Percentiles rank a stretch among this genome's conserved stretches.
Evolutionary conservation across 805 yeast genomes (phyloP).

Genomic region (Maudiozyma saulgeensis): DNA sequence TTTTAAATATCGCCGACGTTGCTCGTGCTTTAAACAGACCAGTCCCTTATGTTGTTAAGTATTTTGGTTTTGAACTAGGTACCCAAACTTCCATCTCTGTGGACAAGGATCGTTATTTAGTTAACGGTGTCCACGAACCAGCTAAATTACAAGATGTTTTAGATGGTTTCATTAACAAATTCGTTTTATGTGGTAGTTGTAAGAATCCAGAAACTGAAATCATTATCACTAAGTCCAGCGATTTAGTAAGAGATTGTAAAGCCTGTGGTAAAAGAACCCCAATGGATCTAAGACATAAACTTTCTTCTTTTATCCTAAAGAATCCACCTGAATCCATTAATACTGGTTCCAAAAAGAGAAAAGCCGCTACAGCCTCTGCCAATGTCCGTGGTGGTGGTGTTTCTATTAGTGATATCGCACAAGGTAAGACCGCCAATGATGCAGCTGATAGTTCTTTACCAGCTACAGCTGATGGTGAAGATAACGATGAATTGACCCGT

Average conservation of each 20-base stretch:
- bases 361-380: conserved; percentile 82
- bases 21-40: conserved; percentile 94
- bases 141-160: conserved; percentile 83
- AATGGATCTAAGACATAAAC: conserved; percentile 78
- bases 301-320: conserved; percentile 78
- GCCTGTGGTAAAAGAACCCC: conserved; percentile 91
- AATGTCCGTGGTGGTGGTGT: conserved; percentile 83
- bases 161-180: conserved; percentile 89
- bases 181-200: conserved; percentile 89
- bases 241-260: conserved; percentile 84
- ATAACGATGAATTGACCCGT: conserved; percentile 66
- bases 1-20: conserved; percentile 82
- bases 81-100: conserved; percentile 86
- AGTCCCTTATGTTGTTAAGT: conserved; percentile 82
- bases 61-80: conserved; percentile 93
- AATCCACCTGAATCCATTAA: conserved; percentile 69
- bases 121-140: conserved; percentile 91
- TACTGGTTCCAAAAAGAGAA: conserved; percentile 44
- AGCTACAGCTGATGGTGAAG: conserved; percentile 45
- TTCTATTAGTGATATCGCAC: conserved; percentile 70
- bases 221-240: conserved; percentile 55
- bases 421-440: conserved; percentile 32
- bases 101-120: conserved; percentile 74
- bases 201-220: conserved; percentile 97
- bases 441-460: conserved; percentile 36